Base-by-base conservation (phyloP, 2,329 filamentous ascomycete genomes). In the Pyricularia sp. region DNA sequence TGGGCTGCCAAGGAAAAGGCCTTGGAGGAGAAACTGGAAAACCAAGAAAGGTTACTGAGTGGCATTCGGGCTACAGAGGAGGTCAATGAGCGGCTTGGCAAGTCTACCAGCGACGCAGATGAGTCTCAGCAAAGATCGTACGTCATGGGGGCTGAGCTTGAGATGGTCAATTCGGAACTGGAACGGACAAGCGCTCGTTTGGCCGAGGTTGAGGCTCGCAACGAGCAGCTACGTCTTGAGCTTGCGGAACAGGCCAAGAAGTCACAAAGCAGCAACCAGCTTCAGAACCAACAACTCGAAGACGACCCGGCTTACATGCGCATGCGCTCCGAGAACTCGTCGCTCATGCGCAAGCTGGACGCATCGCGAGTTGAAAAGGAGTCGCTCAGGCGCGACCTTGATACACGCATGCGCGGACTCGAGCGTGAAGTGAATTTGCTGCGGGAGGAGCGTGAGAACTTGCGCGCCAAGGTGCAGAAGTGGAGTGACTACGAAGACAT, bases 21-120 rank as follows among this genome's bases (percentile, higher is more conserved):
- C 31, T 77, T 97, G 66, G 92, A 96, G 72, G 93, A 97, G 70
- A 97, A 97, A 77, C 82, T 96, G 3, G 93, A 97, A 75, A 96
- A 89, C 70, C 93, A 99, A 73, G 94, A 99, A 62, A 87, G 92
- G 7, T 78, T 99, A 53, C 77, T 99, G 70, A 96, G 90, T 72
- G 96, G 99, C 75, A 86, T 97, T 73, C 97, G 97, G 77, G 94
- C 94, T 30, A 97, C 88, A 78, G 97, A 97, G 73, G 94, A 99
- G 76, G 94, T 99, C 65, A 94, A 91, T 60, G 93, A 97, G 74
- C 85, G 94, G 63, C 80, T 99, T 63, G 93, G 88, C 63, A 88
- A 87, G 69, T 85, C 86, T 16, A 68, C 66, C 35, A 61, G 30
- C 19, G 60, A 35, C 40, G 84, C 85, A 64, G 86, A 89, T 24